Base-by-base conservation (phyloP, 352 stramenopile genomes). In the Phytophthora foliorum region DNA sequence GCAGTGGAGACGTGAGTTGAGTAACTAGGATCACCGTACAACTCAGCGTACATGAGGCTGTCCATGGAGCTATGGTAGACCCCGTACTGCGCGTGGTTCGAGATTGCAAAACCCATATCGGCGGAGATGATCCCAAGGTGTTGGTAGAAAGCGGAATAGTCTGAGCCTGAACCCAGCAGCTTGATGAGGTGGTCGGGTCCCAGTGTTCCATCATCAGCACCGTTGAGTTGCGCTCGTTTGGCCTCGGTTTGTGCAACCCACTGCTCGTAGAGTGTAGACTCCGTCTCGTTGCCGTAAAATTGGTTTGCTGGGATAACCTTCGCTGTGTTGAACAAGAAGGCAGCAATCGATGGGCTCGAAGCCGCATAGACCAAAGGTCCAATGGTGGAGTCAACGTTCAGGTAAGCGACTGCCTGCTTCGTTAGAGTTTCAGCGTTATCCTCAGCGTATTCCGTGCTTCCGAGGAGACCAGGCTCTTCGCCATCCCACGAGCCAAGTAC, bases 61-160 rank as follows among this genome's bases (percentile, higher is more conserved):
- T 97, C 89, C 77, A 95, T 97, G 32, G 80, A 79, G 60, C 75
- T 92, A 71, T 97, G 90, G 63, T 96, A 95, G 22, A 79, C 55
- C 6, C 87, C 89, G 66, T 93, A 93, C 7, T 58, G 61, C 1
- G 51, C 39, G 0, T 51, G 52, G 9, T 59, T 39, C 4, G 51
- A 34, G 6, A 72, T 52, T 17, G 38, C 34, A 24, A 78, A 78
- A 14, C 60, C 60, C 25, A 78, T 42, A 45, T 73, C 56, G 27
- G 51, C 75, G 5, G 78, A 91, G 22, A 83, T 80, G 50, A 97
- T 91, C 25, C 90, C 90, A 21, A 97, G 69, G 54, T 94, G 86
- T 66, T 92, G 81, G 57, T 96, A 81, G 67, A 95, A 97, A 1
- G 85, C 81, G 17, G 86, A 89, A 55, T 82, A 94, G 55, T 92